Base-by-base conservation (phyloP, 768 basidiomycete genomes). In the Lactifluus volemus region DNA sequence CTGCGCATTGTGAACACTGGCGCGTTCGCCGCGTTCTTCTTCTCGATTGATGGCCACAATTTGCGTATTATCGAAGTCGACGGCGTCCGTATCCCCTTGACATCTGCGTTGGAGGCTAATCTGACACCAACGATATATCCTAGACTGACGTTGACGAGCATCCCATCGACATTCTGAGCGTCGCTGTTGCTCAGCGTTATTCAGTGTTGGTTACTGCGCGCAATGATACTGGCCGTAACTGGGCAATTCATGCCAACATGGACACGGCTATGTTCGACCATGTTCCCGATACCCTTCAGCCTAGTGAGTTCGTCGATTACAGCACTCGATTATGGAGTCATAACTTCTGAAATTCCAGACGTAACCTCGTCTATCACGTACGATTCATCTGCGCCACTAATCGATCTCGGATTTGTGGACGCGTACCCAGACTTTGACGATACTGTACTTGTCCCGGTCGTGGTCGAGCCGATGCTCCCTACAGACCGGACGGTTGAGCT, bases 131-230 rank as follows among this genome's bases (percentile, higher is more conserved):
- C 15, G 53, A 49, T 36, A 9, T 53, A 53, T 60, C 61, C 7
- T 62, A 89, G 84, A 88, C 83, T 0, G 96, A 98, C 74, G 79
- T 85, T 2, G 79, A 89, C 68, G 84, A 86, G 63, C 87, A 75
- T 44, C 79, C 85, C 0, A 85, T 85, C 64, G 88, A 91, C 69
- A 72, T 88, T 41, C 68, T 98, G 53, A 79, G 83, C 47, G 60
- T 98, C 59, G 79, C 91, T 14, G 92, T 88, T 34, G 94, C 94
- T 0, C 96, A 98, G 72, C 84, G 96, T 19, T 97, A 96, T 73
- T 95, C 94, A 0, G 77, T 99, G 44, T 83, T 98, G 36, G 91
- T 99, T 55, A 87, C 86, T 10, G 95, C 96, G 10, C 83, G 88
- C 51, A 95, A 95, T 72, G 89, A 93, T 64, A 88, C 80, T 2